Base-by-base conservation (phyloP, 73 alveolate species). In the Paramecium primaurelia region DNA sequence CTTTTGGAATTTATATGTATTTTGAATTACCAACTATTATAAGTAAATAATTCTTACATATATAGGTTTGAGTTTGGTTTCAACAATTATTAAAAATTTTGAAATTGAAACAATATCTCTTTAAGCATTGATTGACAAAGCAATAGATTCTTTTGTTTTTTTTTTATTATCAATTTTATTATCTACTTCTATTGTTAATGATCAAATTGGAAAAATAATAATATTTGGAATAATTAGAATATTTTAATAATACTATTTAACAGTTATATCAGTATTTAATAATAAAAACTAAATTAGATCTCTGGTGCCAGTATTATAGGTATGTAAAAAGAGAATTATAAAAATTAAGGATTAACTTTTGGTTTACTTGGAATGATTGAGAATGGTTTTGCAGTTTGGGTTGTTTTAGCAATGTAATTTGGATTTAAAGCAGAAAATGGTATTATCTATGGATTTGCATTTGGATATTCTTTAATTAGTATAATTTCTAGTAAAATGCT, bases 371-470 rank as follows among this genome's bases (percentile, higher is more conserved):
- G 45, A 22, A 80, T 80, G 91, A 40, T 80, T 10, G 28, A 20
- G n/a, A 80, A 80, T 49, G 30, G 49, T 16, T 80, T 80, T 36
- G 47, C 49, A 45, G 75, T 80, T 80, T 80, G 91, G 91, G 73
- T 64, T 25, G 49, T 64, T 28, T 12, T 54, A 9, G 51, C 84
- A 64, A 28, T 64, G 2, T 3, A 0, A 0, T 54, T 4, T 54
- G 69, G 69, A 5, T 2, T 0, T 0, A 2, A 16, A 0, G 14
- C 49, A 54, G 0, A 1, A 54, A 54, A 40, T 5, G 69, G 32
- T 8, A 54, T 64, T 64, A 18, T 64, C 1, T 64, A 64, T 64
- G 84, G 51, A 12, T 64, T 64, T 64, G 84, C 84, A 12, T 32
- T 64, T 64, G 42, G 84, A 32, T 64, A 32, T 64, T 25, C 84